Conservation (phyloP, 1,139 yeast species). For the Candida albicans region DNA sequence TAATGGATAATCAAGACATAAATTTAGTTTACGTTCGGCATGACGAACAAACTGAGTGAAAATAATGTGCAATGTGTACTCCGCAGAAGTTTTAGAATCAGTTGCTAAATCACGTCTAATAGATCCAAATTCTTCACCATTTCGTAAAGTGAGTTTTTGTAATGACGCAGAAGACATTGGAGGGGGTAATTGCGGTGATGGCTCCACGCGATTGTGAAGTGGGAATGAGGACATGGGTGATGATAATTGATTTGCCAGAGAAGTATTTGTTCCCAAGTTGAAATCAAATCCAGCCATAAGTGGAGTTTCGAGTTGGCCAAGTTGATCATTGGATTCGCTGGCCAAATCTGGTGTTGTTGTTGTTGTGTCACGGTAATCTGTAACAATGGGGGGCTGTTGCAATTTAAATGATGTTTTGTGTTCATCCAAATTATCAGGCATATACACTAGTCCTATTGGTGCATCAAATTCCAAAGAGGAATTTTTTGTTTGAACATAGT, state of each 20-base stretch:
- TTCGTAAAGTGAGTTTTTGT: conserved; percentile 26
- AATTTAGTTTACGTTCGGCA: conserved; percentile 81
- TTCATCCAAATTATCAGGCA: conserved; percentile 11
- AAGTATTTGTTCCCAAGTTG: conserved; percentile 5
- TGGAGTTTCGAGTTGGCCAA: conserved; percentile 10
- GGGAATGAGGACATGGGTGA: conserved; percentile 24
- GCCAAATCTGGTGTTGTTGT: conserved; percentile 2
- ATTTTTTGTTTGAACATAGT: conserved; percentile 7
- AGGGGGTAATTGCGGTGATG: conserved; percentile 40
- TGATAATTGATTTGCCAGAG: conserved; percentile 17
- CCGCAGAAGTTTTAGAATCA: conserved; percentile 80
- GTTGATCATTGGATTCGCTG: conserved; percentile 10
- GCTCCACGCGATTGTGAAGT: conserved; percentile 21
- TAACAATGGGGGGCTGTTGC: conserved; percentile 25
- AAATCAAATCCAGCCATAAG: conserved; percentile 3
- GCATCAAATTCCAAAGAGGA: conserved; percentile 4
- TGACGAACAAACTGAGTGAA: conserved; percentile 94
- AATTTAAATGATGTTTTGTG: conserved; percentile 18
- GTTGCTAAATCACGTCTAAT: conserved; percentile 54
- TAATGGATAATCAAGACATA: conserved; percentile 68
- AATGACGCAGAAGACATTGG: conserved; percentile 24
- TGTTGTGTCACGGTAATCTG: conserved; percentile 4
- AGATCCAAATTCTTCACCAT: conserved; percentile 36
- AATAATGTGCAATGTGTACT: conserved; percentile 88
- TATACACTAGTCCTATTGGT: conserved; percentile 10